Conservation (phyloP, 129 eudicot genomes). For the Helianthus tuberosus region DNA sequence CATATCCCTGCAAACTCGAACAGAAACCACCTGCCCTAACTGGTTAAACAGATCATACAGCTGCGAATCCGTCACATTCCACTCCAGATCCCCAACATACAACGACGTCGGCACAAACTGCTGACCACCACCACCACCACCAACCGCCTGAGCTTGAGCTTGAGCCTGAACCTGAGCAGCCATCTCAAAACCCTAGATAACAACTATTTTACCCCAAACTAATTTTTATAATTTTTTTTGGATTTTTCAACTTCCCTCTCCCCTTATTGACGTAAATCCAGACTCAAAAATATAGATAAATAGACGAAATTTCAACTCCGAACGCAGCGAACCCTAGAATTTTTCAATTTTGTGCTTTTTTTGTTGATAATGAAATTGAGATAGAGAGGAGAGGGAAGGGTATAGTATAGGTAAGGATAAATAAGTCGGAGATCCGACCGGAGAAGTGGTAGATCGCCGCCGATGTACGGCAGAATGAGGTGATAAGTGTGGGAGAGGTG, state of each 20-base stretch:
- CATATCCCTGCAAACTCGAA: too few relatives aligned
- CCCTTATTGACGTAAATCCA: constrained; percentile 51
- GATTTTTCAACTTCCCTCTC: constrained; percentile 65
- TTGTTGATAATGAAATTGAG: background rate
- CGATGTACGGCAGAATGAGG: constrained; percentile 17
- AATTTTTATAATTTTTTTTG: constrained; percentile 23
- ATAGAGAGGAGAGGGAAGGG: constrained; percentile 62
- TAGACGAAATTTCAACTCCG: constrained; percentile 4
- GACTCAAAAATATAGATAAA: constrained; percentile 23
- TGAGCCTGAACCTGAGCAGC: constrained; percentile 54
- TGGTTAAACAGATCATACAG: too few relatives aligned
- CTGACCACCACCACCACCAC: constrained; percentile 22
- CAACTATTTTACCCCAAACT: constrained; percentile 11
- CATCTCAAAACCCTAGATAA: constrained; percentile 42
- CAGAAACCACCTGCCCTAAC: too few relatives aligned
- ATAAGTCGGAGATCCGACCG: constrained; percentile 35
- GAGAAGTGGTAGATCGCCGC: constrained; percentile 32
- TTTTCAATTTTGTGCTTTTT: constrained; percentile 28
- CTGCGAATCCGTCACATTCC: too few relatives aligned
- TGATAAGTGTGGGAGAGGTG: constrained; percentile 5
- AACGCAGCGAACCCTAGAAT: constrained; percentile 14
- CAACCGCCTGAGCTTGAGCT: constrained; percentile 39
- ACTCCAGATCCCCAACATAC: too few relatives aligned
- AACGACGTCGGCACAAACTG: too few relatives aligned
- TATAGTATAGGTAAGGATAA: constrained; percentile 25